Conservation (phyloP, 1,284 basidiomycete species). For the Naganishia albida region DNA sequence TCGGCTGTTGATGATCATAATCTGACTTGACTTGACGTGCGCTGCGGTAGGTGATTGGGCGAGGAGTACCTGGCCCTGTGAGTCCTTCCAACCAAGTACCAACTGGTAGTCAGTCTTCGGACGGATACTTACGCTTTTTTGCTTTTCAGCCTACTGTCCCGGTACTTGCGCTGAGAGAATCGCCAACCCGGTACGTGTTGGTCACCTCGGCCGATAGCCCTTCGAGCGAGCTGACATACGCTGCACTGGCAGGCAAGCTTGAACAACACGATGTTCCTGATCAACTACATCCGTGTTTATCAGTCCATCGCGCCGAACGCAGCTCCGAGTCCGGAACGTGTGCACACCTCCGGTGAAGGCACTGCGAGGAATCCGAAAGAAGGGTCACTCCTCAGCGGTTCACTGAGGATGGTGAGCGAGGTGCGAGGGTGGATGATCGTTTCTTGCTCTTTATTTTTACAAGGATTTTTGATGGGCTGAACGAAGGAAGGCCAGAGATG, state of each 20-base stretch:
- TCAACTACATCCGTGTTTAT: slow-evolving; percentile 50
- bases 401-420: too few species aligned
- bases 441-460: too few species aligned
- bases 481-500: too few species aligned
- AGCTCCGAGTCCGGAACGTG: too few species aligned
- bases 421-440: too few species aligned
- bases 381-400: too few species aligned
- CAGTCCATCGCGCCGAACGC: slow-evolving; percentile 31
- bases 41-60: slow-evolving; percentile 71
- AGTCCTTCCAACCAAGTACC: slow-evolving; percentile 21
- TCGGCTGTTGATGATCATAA: slow-evolving; percentile 42
- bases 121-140: background rate
- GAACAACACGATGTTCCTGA: slow-evolving; percentile 48
- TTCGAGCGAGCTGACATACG: background rate
- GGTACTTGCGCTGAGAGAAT: slow-evolving; percentile 69
- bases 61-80: slow-evolving; percentile 58
- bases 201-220: background rate
- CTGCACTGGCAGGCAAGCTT: slow-evolving; percentile 41
- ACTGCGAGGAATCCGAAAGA: too few species aligned
- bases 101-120: background rate
- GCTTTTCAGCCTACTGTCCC: slow-evolving; percentile 61
- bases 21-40: slow-evolving; percentile 59
- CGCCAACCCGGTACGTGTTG: slow-evolving; percentile 57
- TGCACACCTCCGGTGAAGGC: too few species aligned
- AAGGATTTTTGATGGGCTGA: too few species aligned